Base-by-base conservation (phyloP, 2,329 filamentous ascomycete genomes). In the Penicillium sp. region DNA sequence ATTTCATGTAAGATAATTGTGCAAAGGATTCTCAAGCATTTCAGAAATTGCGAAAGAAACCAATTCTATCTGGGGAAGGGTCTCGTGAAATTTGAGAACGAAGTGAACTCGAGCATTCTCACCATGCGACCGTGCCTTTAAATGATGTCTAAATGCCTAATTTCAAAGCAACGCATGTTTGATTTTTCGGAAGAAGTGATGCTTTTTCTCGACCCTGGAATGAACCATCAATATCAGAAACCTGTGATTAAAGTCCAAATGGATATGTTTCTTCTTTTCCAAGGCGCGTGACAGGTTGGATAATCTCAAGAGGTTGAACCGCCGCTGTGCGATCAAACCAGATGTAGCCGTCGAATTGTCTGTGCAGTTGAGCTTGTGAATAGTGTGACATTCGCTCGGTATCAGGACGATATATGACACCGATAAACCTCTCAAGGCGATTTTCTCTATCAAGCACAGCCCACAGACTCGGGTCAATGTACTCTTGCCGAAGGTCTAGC, bases 321-420 rank as follows among this genome's bases (percentile, higher is more conserved):
- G 80, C 81, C 19, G 71, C 68, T 4, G 80, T 81, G 59, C 68
- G 62, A 69, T 84, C 81, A 60, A 84, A 83, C 80, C 82, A 84
- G 4, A 84, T 65, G 58, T 79, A 79, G 1, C 74, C 81, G 65
- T 84, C 82, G 58, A 84, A 80, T 71, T 84, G 82, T 49, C 79
- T 73, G 43, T 80, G 75, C 52, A 84, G 70, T 51, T 78, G 72
- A 0, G 81, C 78, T 22, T 75, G 68, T 8, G 80, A 80, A 67
- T 84, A 84, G 65, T 84, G 82, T 40, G 81, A 83, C 60, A 76
- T 70, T 7, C 77, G 69, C 68, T 84, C 82, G 0, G 81, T 83
- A n/a, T 75, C 71, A 3, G 82, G 82, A 3, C 78, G 73, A 65
- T 84, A 84, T 37, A 84, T 81, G 13, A 84, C 83, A 0, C 82